phyloP scores from a whole-genome alignment of 805 yeast species.

The Pichia membranifaciens region DNA sequence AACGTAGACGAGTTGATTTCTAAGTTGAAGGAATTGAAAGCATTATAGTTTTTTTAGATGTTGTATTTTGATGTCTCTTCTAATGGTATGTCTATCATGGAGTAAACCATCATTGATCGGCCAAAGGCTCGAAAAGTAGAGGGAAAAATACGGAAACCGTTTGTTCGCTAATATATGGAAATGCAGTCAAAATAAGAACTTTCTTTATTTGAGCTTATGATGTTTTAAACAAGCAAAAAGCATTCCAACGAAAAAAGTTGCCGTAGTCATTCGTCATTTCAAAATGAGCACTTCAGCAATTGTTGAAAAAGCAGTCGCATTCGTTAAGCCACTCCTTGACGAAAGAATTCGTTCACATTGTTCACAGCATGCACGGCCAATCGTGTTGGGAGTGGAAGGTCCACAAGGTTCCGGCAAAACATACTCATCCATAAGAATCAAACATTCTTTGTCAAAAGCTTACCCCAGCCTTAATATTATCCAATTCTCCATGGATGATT shows the following conservation, averaged over 20 bases:
- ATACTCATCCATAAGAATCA: conserved; percentile 42
- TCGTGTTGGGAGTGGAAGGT: conserved; percentile 56
- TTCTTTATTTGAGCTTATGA: no score
- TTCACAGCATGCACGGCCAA: conserved; percentile 18
- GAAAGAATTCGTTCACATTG: conserved; percentile 16
- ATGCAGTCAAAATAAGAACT: no score
- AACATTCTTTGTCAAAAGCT: conserved; percentile 26
- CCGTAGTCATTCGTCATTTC: no score
- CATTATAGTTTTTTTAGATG: conserved; percentile 37
- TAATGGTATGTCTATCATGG: no score
- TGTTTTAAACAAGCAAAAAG: no score
- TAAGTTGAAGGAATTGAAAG: conserved; percentile 73
- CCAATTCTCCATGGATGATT: conserved; percentile 77
- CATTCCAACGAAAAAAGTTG: no score
- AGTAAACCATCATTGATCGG: no score
- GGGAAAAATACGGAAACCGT: no score
- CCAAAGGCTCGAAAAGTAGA: no score
- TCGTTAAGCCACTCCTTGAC: conserved; percentile 27
- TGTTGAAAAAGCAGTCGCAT: conserved; percentile 8
- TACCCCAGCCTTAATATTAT: conserved; percentile 37
- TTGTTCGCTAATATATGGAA: no score
- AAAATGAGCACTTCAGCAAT: conserved; percentile 1
- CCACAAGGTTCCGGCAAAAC: conserved; percentile 83
- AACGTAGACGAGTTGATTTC: conserved; percentile 76
- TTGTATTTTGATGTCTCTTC: no score